Conservation (phyloP, 495 filamentous ascomycete genomes). For the Amphirosellinia nigrospora region DNA sequence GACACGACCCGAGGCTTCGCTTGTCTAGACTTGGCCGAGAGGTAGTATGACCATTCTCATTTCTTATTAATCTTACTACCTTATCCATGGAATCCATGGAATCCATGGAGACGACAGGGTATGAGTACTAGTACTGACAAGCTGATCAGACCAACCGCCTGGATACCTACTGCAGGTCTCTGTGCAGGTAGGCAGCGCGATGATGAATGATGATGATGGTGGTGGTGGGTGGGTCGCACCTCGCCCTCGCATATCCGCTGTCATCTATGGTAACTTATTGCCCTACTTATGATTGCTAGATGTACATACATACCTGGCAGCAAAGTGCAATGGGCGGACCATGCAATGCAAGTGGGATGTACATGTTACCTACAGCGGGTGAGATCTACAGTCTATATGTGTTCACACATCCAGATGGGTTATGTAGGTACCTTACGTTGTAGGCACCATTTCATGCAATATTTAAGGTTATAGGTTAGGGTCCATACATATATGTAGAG, state of each 20-base stretch:
- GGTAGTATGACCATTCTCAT: not conserved
- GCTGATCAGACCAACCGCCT: conserved; percentile 1
- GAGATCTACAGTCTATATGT: conserved; percentile 3
- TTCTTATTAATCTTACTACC: not conserved
- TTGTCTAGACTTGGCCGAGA: conserved; percentile 2
- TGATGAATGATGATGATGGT: no score
- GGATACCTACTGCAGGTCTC: not conserved
- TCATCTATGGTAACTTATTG: not conserved
- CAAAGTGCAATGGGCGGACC: not conserved
- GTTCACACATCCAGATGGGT: not conserved
- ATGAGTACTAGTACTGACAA: not conserved
- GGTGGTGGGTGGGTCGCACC: conserved; percentile 8
- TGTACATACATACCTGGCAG: no score
- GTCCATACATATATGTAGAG: not conserved
- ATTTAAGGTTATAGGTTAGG: not conserved
- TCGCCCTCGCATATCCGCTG: conserved; percentile 1
- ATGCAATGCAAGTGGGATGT: conserved; percentile 26
- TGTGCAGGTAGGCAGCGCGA: not conserved
- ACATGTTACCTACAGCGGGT: not conserved
- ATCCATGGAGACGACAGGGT: not conserved
- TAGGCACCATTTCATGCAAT: not conserved
- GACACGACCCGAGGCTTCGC: not conserved
- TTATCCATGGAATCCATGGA: not conserved
- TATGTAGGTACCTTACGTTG: not conserved
- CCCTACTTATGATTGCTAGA: not conserved